Percentiles rank a stretch among this genome's conserved stretches.
These are phyloP conservation scores for Gossypium arboreum DNA, from an alignment of 345 rosid genomes.

Conservation along the genomic window DNA sequence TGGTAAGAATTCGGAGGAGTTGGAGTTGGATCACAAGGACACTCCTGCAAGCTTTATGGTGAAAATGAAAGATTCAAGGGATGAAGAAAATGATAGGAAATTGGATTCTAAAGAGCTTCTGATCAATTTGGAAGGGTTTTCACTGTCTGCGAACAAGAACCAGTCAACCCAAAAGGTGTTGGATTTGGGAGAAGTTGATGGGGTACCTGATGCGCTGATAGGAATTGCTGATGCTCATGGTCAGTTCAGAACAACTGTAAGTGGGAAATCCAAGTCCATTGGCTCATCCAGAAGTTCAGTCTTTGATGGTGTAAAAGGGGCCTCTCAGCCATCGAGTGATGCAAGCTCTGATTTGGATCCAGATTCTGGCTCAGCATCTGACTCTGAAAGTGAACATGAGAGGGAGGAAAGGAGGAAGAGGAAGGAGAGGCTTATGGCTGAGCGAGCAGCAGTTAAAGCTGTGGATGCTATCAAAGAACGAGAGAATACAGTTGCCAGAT, in stretches of 20 bases:
- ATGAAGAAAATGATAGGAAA: constrained; percentile 33
- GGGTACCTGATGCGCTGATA: constrained; percentile 28
- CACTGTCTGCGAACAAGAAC: constrained; percentile 24
- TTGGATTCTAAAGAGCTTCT: constrained; percentile 24
- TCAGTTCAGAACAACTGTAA: constrained; percentile 26
- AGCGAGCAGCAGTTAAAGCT: constrained; percentile 77
- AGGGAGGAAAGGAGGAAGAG: constrained; percentile 71
- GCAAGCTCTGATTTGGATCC: constrained; percentile 56
- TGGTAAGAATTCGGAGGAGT: constrained; percentile 28
- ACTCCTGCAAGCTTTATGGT: constrained; percentile 12
- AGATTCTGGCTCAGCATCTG: constrained; percentile 62
- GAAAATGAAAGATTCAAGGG: constrained; percentile 24
- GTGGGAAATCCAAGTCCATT: constrained; percentile 33
- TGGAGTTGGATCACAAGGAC: constrained; percentile 28
- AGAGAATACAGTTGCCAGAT: constrained; percentile 80
- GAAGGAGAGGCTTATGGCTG: constrained; percentile 69
- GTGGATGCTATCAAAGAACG: constrained; percentile 67
- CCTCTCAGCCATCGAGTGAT: constrained; percentile 27
- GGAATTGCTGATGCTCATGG: constrained; percentile 34
- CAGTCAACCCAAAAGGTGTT: constrained; percentile 22
- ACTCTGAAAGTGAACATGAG: constrained; percentile 73
- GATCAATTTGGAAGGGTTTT: constrained; percentile 22
- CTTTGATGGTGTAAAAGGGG: constrained; percentile 42
- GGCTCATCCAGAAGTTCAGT: constrained; percentile 31
- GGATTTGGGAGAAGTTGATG: constrained; percentile 26